Evolutionary conservation across 163 green algal genomes (phyloP).

Genomic region (Coccomyxa subellipsoidea): DNA sequence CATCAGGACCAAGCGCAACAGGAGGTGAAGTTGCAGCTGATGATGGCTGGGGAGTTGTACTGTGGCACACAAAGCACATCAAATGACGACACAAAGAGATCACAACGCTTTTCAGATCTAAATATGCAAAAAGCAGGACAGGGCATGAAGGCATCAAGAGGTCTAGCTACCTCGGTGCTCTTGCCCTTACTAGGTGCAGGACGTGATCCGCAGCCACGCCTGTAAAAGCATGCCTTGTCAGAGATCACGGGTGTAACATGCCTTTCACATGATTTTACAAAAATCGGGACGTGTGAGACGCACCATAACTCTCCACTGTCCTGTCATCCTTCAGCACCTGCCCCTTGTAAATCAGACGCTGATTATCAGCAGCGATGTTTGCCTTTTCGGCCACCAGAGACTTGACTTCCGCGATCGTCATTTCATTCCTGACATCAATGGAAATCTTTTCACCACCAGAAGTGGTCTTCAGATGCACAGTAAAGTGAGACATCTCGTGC

Average conservation of each 20-base stretch:
- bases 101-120: too few relatives aligned
- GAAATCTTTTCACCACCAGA: conserved; percentile 38
- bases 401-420: conserved; percentile 67
- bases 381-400: conserved; percentile 34
- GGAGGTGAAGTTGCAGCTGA: background rate
- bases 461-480: conserved; percentile 53
- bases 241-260: background rate
- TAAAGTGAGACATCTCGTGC: conserved; percentile 25
- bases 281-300: background rate
- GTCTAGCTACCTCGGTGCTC: conserved; percentile 1
- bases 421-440: conserved; percentile 22
- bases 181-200: conserved; percentile 30
- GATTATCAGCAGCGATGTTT: conserved; percentile 40
- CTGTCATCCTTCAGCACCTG: conserved; percentile 69
- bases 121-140: too few relatives aligned
- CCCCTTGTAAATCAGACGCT: conserved; percentile 83
- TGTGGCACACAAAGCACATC: background rate
- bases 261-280: too few relatives aligned
- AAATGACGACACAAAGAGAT: background rate
- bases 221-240: background rate
- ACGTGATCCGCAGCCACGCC: conserved; percentile 14
- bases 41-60: background rate
- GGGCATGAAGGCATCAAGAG: background rate
- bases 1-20: background rate
- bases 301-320: conserved; percentile 76